phyloP scores from a whole-genome alignment of 2,329 filamentous ascomycete species.

The Huntiella abstrusa region DNA sequence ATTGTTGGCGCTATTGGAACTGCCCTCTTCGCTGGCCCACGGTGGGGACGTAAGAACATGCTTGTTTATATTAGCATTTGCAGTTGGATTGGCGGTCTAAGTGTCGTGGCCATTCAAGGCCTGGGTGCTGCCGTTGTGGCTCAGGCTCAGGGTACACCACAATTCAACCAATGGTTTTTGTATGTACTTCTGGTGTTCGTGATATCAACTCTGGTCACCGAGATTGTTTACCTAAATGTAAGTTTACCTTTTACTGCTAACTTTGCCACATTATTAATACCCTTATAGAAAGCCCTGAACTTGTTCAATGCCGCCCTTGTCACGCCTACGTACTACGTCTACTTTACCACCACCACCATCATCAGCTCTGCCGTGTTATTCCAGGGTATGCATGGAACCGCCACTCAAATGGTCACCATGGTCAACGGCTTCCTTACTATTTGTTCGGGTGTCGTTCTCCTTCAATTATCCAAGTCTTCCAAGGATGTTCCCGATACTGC shows the following conservation, averaged over 20 bases:
- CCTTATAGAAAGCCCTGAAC: slow-evolving; percentile 79
- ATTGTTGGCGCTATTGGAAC: slow-evolving; percentile 53
- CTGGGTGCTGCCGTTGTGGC: slow-evolving; percentile 80
- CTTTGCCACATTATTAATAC: not conserved
- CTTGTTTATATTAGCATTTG: slow-evolving; percentile 93
- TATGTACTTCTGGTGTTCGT: slow-evolving; percentile 88
- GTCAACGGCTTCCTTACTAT: slow-evolving; percentile 89
- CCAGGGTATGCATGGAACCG: slow-evolving; percentile 77
- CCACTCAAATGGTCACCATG: slow-evolving; percentile 64
- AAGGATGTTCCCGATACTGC: slow-evolving; percentile 92
- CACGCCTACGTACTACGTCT: slow-evolving; percentile 96
- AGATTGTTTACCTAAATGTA: slow-evolving; percentile 92
- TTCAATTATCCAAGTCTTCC: slow-evolving; percentile 94
- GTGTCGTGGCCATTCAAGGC: slow-evolving; percentile 87
- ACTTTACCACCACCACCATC: slow-evolving; percentile 92
- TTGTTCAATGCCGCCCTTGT: slow-evolving; percentile 92
- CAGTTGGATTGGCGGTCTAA: slow-evolving; percentile 82
- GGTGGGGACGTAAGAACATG: slow-evolving; percentile 94
- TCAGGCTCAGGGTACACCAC: slow-evolving; percentile 58
- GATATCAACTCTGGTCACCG: slow-evolving; percentile 68
- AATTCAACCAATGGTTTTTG: slow-evolving; percentile 96
- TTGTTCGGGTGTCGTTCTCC: slow-evolving; percentile 73
- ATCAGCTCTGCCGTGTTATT: slow-evolving; percentile 86
- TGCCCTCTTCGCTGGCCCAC: slow-evolving; percentile 64
- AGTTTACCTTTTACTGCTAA: slow-evolving; percentile 22